Conservation (phyloP, 164 flowering plant species). For the Vitis labrusca region DNA sequence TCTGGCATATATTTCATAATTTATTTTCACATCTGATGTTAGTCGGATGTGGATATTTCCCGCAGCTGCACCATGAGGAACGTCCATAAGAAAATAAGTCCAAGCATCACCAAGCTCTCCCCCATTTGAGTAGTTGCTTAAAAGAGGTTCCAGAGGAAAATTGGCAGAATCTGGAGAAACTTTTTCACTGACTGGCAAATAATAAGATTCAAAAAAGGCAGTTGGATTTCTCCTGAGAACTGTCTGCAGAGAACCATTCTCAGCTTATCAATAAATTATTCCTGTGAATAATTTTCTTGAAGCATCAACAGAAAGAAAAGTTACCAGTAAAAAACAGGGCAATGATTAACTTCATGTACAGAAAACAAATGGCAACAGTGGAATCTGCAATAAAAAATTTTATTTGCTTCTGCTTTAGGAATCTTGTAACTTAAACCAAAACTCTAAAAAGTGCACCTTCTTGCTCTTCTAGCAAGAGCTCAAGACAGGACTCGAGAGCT, state of each 20-base stretch:
- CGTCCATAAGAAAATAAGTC: slow-evolving; percentile 78
- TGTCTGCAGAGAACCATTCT: slow-evolving; percentile 70
- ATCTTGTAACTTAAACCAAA: no score
- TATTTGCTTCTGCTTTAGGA: no score
- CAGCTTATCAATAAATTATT: slow-evolving; percentile 35
- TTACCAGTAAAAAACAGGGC: background rate
- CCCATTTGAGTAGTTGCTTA: slow-evolving; percentile 53
- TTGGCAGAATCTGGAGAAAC: slow-evolving; percentile 33
- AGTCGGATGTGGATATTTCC: slow-evolving; percentile 67
- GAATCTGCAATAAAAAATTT: no score
- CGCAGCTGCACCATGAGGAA: slow-evolving; percentile 89
- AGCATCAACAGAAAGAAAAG: slow-evolving; percentile 21
- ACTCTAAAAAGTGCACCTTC: no score
- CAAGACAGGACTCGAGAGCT: no score
- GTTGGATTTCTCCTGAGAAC: slow-evolving; percentile 45
- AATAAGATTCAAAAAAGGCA: slow-evolving; percentile 61
- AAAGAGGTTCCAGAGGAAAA: slow-evolving; percentile 68
- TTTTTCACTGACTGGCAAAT: slow-evolving; percentile 53
- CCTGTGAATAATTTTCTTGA: slow-evolving; percentile 20
- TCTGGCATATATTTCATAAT: slow-evolving; percentile 69
- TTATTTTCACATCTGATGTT: slow-evolving; percentile 39
- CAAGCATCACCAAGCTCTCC: slow-evolving; percentile 39
- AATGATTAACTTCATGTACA: background rate
- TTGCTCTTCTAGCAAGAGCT: no score
- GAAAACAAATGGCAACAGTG: no score